These are phyloP conservation scores for Hericium erinaceus DNA, from an alignment of 768 basidiomycete species.

Conservation along the genomic window DNA sequence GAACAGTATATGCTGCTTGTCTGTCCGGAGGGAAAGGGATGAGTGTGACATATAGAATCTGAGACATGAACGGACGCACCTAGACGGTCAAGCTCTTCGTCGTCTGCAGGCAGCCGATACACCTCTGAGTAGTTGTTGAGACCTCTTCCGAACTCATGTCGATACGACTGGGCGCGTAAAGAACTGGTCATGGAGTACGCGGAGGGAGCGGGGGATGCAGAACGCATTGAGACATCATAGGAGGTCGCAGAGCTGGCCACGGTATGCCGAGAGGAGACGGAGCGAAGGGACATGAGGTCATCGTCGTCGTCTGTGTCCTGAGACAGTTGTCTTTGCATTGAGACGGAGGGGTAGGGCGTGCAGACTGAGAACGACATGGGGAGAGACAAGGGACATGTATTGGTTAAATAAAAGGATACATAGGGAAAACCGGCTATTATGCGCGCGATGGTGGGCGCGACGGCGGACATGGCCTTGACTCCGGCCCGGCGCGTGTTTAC, in stretches of 20 bases:
- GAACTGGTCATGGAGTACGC: slow-evolving; percentile 62
- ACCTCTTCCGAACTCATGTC: slow-evolving; percentile 57
- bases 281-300: slow-evolving; percentile 32
- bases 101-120: slow-evolving; percentile 71
- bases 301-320: slow-evolving; percentile 36
- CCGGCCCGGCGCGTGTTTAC: background rate
- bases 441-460: background rate
- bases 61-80: slow-evolving; percentile 30
- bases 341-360: slow-evolving; percentile 5
- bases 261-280: slow-evolving; percentile 30
- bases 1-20: slow-evolving; percentile 60
- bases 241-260: slow-evolving; percentile 46
- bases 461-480: background rate
- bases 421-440: background rate
- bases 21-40: slow-evolving; percentile 26
- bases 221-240: slow-evolving; percentile 49
- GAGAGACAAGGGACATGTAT: slow-evolving; percentile 3
- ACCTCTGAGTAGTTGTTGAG: slow-evolving; percentile 75
- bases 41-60: background rate
- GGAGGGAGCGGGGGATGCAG: slow-evolving; percentile 57
- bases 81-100: slow-evolving; percentile 63
- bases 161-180: slow-evolving; percentile 46
- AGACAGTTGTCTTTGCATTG: slow-evolving; percentile 11
- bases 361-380: slow-evolving; percentile 12
- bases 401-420: slow-evolving; percentile 2